Evolutionary conservation across 176 grass and related monocot genomes (phyloP).

Genomic region (Triticum monococcum): DNA sequence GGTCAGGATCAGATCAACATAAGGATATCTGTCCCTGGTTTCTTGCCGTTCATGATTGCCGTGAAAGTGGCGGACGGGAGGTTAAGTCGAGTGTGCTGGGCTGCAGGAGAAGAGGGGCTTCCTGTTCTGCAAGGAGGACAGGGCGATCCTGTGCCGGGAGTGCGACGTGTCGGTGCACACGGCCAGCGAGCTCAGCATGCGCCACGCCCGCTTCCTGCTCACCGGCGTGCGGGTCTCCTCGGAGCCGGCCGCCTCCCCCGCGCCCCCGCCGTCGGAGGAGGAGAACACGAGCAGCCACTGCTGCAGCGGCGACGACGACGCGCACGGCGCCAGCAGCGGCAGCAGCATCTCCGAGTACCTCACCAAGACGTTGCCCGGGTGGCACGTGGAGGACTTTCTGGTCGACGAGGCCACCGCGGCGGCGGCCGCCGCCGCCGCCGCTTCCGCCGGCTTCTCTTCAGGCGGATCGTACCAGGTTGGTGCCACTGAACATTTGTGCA

Average conservation of each 20-base stretch:
- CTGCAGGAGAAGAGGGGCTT: constrained; percentile 78
- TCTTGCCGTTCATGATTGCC: too few relatives aligned
- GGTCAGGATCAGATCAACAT: constrained; percentile 31
- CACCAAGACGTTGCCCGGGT: constrained; percentile 85
- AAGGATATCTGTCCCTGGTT: too few relatives aligned
- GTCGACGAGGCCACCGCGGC: constrained; percentile 38
- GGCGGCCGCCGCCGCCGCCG: background rate
- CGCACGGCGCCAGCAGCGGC: constrained; percentile 38
- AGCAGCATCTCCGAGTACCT: constrained; percentile 98
- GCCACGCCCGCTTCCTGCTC: constrained; percentile 79
- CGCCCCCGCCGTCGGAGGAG: constrained; percentile 11
- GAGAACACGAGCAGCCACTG: constrained; percentile 41
- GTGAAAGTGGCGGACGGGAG: background rate
- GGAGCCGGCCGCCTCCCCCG: constrained; percentile 44
- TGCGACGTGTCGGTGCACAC: constrained; percentile 78
- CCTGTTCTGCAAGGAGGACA: constrained; percentile 96
- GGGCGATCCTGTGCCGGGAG: constrained; percentile 92
- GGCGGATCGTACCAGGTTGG: constrained; percentile 59
- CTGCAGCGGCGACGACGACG: constrained; percentile 32
- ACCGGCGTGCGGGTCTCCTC: constrained; percentile 81
- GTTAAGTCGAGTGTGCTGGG: background rate
- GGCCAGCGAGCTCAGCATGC: constrained; percentile 64
- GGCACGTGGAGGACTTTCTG: constrained; percentile 89
- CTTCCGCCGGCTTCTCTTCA: constrained; percentile 2
- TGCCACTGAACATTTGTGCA: background rate